Base-by-base conservation (phyloP, 257 asterid genomes). In the Ligustrum vulgare region DNA sequence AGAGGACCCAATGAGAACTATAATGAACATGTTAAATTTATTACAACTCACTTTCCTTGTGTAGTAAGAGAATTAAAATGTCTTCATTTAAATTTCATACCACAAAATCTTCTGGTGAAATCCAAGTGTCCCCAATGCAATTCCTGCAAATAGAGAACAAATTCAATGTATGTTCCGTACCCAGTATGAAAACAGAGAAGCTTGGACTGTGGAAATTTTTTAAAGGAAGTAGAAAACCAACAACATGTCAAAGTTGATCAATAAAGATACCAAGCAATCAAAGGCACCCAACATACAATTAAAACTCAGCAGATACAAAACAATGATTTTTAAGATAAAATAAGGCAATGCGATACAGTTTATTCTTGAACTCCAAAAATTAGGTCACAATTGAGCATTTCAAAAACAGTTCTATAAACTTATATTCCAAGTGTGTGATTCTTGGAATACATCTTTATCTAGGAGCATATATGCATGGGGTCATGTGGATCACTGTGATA, bases 41-140 rank as follows among this genome's bases (percentile, higher is more conserved):
- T 15, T 9, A 65, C 80, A 36, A 31, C 18, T 66, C 67, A 72
- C 80, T 28, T 72, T 76, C 72, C 77, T 66, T 64, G 72, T 58
- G 65, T 69, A 66, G 35, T 39, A 69, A 78, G 58, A 66, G 34
- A 51, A 31, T 62, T 23, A 7, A 76, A 66, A 69, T 3, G 63
- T 36, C 33, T 35, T 32, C 43, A 54, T 60, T 51, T 43, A 12
- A 20, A 32, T 4, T 15, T 54, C 4, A 62, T 84, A 95, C 99
- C 90, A 87, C 91, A 85, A 85, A 95, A 87, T 95, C 98, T 80
- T 89, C 98, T 8, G 99, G 98, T 73, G 99, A 95, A 67, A 93
- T 95, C 99, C 98, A 95, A n/a, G 93, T 84, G 77, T 89, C 93
- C 49, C 99, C 81, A 95, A 80, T 70, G 92, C 96, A 81, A 93